Conservation (phyloP, 495 filamentous ascomycete genomes). For the Tuber borchii region DNA sequence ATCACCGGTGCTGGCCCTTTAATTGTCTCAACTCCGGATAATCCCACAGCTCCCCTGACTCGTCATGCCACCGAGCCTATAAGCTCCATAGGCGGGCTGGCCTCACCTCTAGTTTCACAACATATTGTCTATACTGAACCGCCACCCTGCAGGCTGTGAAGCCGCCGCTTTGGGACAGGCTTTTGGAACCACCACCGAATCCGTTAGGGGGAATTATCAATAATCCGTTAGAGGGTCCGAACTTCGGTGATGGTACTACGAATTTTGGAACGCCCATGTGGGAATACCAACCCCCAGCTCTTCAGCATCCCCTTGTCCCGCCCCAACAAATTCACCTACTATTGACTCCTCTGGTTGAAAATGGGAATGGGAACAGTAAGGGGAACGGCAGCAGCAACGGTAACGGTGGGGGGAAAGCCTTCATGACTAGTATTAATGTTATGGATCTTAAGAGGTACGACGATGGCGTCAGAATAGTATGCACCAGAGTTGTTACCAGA, state of each 20-base stretch:
- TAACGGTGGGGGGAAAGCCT: not conserved
- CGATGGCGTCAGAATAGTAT: constrained; percentile 48
- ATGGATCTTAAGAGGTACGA: constrained; percentile 47
- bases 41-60: not conserved
- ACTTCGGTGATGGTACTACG: not conserved
- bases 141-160: not conserved
- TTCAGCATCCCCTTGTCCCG: not conserved
- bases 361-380: not conserved
- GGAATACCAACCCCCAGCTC: not conserved
- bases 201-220: not conserved
- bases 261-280: not conserved
- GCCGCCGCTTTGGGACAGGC: not conserved
- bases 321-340: not conserved
- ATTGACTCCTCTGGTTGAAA: not conserved
- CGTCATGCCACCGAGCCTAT: constrained; percentile 12
- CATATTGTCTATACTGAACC: not conserved
- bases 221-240: not conserved
- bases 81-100: not conserved
- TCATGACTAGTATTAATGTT: constrained; percentile 12
- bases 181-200: not conserved
- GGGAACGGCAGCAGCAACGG: not conserved
- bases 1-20: not conserved
- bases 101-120: not conserved
- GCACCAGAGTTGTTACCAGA: constrained; percentile 42
- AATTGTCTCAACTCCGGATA: not conserved